A percentile compares a stretch with the other conserved stretches of the same genome.
Evolutionary conservation across 23 red algal genomes (phyloP).

Genomic region (Pyropia yezoensis): DNA sequence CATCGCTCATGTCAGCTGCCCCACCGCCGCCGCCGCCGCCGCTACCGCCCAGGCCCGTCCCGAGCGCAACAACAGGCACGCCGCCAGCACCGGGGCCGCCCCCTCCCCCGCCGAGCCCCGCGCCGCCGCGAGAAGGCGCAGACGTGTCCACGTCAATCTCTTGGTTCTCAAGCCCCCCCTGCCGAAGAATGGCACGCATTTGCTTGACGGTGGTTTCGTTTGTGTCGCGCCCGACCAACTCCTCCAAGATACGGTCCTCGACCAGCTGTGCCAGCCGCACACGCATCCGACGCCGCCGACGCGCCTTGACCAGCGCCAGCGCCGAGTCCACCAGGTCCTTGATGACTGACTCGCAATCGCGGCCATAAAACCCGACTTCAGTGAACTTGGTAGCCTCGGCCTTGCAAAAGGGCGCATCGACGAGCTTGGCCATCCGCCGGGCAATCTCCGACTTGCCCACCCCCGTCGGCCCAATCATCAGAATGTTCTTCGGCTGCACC

Average conservation of each 20-base stretch:
- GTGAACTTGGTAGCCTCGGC: constrained; percentile 91
- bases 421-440: constrained; percentile 77
- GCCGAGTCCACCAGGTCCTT: constrained; percentile 78
- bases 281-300: constrained; percentile 41
- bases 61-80: no score
- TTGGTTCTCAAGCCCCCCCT: constrained; percentile 72
- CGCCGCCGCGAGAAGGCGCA: constrained; percentile 10
- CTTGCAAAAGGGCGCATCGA: constrained; percentile 88
- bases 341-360: constrained; percentile 85
- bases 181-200: constrained; percentile 53
- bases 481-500: constrained; percentile 74
- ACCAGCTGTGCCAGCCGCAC: constrained; percentile 43
- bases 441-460: constrained; percentile 92
- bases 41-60: no score
- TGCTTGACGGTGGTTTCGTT: constrained; percentile 28
- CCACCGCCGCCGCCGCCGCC: constrained; percentile 36
- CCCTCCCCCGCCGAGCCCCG: constrained; percentile 28
- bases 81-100: constrained; percentile 33
- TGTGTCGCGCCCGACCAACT: constrained; percentile 58
- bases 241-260: constrained; percentile 79
- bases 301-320: constrained; percentile 48
- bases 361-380: constrained; percentile 86
- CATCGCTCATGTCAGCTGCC: constrained; percentile 58
- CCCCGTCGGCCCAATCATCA: constrained; percentile 74
- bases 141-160: constrained; percentile 82